These are phyloP conservation scores for Rhynchosporium agropyri DNA, from an alignment of 2,329 filamentous ascomycete species.

Conservation along the genomic window DNA sequence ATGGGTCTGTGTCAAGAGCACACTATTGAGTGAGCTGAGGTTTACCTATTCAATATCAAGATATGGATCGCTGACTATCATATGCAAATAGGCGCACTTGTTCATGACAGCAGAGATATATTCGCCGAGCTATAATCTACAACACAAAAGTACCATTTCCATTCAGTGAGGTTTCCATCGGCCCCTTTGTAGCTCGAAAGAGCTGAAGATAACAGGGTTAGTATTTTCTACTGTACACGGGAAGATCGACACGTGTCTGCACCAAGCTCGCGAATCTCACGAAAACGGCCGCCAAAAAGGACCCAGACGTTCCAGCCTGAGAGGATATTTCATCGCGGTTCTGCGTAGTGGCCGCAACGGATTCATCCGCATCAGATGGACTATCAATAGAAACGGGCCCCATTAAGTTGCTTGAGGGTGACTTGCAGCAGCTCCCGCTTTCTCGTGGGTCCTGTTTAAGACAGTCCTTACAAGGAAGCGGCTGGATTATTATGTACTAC, in stretches of 20 bases:
- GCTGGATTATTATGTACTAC: no score
- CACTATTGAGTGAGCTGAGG: no score
- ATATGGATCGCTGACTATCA: no score
- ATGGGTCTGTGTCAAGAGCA: no score
- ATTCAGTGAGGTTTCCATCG: neutral
- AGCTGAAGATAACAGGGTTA: neutral
- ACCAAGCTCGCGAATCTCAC: constrained; percentile 10
- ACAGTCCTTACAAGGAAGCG: no score
- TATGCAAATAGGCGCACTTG: no score
- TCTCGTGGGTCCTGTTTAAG: no score
- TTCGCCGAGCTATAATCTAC: neutral
- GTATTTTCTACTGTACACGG: neutral
- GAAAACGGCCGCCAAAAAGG: constrained; percentile 11
- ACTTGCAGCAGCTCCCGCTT: no score
- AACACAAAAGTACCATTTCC: constrained; percentile 8
- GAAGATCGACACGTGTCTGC: constrained; percentile 10
- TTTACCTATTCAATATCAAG: no score
- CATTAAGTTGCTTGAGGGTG: no score
- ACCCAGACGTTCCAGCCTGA: neutral
- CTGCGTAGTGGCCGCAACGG: neutral
- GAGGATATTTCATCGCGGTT: neutral
- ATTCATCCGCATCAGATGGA: neutral
- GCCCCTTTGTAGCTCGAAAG: neutral
- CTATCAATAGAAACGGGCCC: no score
- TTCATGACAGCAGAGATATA: no score